These are phyloP conservation scores for Plasmodium billcollinsi DNA, from an alignment of 169 alveolate species.

Conservation along the genomic window DNA sequence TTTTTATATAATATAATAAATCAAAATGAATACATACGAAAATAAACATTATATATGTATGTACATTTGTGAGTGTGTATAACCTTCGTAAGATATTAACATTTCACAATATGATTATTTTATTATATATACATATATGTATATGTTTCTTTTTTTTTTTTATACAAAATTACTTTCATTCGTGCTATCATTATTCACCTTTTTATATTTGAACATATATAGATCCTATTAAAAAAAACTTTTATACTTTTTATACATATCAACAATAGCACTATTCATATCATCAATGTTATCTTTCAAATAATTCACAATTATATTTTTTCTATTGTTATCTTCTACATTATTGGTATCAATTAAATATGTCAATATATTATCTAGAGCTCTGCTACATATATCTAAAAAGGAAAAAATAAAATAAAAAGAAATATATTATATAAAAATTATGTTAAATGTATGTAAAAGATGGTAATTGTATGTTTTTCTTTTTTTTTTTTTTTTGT, in stretches of 20 bases:
- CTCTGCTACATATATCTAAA: slow-evolving; percentile 41
- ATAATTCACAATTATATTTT: slow-evolving; percentile 29
- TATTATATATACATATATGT: not conserved
- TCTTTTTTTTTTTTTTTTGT: too few species aligned
- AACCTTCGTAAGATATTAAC: too few species aligned
- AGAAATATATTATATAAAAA: too few species aligned
- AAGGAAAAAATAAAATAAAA: slow-evolving; percentile 14
- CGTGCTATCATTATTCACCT: not conserved
- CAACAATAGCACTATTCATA: slow-evolving; percentile 42
- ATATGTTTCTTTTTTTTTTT: not conserved
- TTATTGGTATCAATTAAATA: slow-evolving; percentile 14
- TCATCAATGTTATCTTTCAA: slow-evolving; percentile 56
- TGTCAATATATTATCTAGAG: slow-evolving; percentile 29
- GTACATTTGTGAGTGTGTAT: too few species aligned
- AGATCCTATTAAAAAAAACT: slow-evolving; percentile 9
- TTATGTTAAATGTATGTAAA: too few species aligned
- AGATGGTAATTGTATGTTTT: too few species aligned
- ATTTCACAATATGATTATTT: too few species aligned
- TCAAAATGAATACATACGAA: too few species aligned
- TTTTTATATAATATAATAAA: too few species aligned
- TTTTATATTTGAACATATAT: not conserved
- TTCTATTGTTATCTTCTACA: slow-evolving; percentile 11
- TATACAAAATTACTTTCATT: too few species aligned
- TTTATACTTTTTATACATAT: slow-evolving; percentile 60
- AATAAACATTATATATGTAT: too few species aligned